Conservation (phyloP, 805 yeast species). For the Zygotorulaspora sp. region DNA sequence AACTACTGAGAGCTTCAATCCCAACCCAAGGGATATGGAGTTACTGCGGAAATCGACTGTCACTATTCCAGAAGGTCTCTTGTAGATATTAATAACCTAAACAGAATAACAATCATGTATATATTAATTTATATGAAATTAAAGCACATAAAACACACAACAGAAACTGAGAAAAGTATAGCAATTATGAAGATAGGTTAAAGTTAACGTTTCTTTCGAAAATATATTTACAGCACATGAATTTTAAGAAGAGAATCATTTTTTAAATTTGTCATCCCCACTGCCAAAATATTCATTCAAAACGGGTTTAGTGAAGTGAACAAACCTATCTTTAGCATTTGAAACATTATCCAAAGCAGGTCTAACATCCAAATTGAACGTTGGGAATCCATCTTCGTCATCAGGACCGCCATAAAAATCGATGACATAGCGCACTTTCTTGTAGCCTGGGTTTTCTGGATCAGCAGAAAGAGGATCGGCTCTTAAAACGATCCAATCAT, state of each 20-base stretch:
- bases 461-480: conserved; percentile 37
- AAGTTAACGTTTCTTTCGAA: no score
- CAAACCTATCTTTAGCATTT: conserved; percentile 64
- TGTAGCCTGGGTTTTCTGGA: conserved; percentile 45
- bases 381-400: conserved; percentile 82
- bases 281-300: conserved; percentile 57
- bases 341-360: conserved; percentile 78
- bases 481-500: conserved; percentile 95
- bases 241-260: background rate
- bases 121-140: no score
- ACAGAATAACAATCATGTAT: background rate
- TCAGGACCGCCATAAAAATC: conserved; percentile 97
- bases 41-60: conserved; percentile 14
- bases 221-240: background rate
- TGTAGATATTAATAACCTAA: conserved; percentile 1
- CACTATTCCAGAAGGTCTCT: conserved; percentile 10
- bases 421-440: conserved; percentile 81
- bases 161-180: no score
- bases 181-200: no score
- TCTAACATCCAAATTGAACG: conserved; percentile 88
- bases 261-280: background rate
- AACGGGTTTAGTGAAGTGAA: conserved; percentile 60
- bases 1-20: conserved; percentile 12
- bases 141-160: no score
- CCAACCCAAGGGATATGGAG: conserved; percentile 16